A percentile compares a stretch with the other conserved stretches of the same genome.
phyloP scores from a whole-genome alignment of 2,329 filamentous ascomycete species.

The Phialophora macrospora region DNA sequence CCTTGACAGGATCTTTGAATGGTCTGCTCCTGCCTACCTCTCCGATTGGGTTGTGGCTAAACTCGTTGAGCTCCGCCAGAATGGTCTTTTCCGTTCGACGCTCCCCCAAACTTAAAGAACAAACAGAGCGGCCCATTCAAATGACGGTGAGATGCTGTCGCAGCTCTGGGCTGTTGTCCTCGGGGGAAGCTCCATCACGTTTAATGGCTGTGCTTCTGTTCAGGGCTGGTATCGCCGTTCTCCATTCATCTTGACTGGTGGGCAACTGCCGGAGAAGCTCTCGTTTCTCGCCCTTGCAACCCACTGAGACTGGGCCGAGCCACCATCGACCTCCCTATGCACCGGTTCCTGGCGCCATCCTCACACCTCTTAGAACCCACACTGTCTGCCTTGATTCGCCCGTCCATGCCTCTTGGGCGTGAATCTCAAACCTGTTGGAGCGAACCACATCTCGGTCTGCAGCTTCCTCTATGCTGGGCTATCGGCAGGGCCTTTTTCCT shows the following conservation, averaged over 20 bases:
- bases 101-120: not conserved
- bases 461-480: not conserved
- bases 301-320: not conserved
- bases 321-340: not conserved
- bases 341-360: constrained; percentile 4
- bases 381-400: not conserved
- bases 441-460: not conserved
- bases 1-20: not conserved
- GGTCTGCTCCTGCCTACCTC: not conserved
- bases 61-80: not conserved
- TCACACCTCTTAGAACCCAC: not conserved
- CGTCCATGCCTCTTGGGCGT: not conserved
- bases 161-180: not conserved
- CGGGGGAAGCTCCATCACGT: not conserved
- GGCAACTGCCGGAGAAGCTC: constrained; percentile 7
- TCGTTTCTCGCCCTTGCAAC: not conserved
- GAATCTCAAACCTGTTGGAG: not conserved
- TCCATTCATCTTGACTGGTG: not conserved
- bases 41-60: not conserved
- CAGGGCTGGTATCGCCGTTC: not conserved
- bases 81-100: not conserved
- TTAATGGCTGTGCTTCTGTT: not conserved
- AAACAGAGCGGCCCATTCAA: not conserved
- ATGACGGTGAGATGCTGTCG: not conserved
- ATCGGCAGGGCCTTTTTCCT: not conserved